Percentiles rank a stretch among this genome's conserved stretches.
Conservation (phyloP, 2,329 filamentous ascomycete species). For the Graphilbum sp. region DNA sequence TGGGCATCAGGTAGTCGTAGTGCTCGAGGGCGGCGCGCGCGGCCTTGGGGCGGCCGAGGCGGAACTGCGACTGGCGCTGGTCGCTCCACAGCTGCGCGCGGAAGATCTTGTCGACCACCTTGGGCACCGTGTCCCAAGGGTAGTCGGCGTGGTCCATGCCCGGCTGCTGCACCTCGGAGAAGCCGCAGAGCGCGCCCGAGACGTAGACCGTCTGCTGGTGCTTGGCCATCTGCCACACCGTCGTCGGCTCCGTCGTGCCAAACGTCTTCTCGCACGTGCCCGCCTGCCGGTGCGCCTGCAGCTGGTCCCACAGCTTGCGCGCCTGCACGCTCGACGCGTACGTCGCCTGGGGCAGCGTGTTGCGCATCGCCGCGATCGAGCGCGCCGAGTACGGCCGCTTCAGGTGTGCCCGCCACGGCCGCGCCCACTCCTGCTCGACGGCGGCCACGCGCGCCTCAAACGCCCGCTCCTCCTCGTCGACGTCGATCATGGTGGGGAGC, state of each 20-base stretch:
- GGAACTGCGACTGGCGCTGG: constrained; percentile 21
- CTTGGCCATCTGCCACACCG: constrained; percentile 20
- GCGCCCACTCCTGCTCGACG: constrained; percentile 19
- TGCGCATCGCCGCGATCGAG: constrained; percentile 18
- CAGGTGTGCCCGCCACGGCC: constrained; percentile 14
- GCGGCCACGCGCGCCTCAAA: constrained; percentile 17
- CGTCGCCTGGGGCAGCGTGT: constrained; percentile 13
- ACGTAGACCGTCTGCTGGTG: constrained; percentile 22
- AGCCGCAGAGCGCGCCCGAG: constrained; percentile 22
- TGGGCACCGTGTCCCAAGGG: constrained; percentile 24
- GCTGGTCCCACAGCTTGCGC: constrained; percentile 20
- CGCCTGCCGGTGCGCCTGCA: constrained; percentile 17
- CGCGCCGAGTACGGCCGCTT: constrained; percentile 17
- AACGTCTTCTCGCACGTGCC: constrained; percentile 20
- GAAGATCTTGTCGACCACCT: constrained; percentile 23
- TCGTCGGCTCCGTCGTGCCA: constrained; percentile 20
- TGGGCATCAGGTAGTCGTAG: constrained; percentile 22
- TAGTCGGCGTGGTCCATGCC: constrained; percentile 26
- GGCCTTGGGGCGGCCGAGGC: constrained; percentile 15
- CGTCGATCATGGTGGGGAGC: constrained; percentile 8
- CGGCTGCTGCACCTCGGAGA: constrained; percentile 19
- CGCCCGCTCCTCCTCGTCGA: constrained; percentile 14
- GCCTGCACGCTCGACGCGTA: constrained; percentile 17
- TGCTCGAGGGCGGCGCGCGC: constrained; percentile 18
- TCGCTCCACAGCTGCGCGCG: constrained; percentile 23